Conservation (phyloP, 179 eudicot genomes). For the Spergularia azorica region DNA sequence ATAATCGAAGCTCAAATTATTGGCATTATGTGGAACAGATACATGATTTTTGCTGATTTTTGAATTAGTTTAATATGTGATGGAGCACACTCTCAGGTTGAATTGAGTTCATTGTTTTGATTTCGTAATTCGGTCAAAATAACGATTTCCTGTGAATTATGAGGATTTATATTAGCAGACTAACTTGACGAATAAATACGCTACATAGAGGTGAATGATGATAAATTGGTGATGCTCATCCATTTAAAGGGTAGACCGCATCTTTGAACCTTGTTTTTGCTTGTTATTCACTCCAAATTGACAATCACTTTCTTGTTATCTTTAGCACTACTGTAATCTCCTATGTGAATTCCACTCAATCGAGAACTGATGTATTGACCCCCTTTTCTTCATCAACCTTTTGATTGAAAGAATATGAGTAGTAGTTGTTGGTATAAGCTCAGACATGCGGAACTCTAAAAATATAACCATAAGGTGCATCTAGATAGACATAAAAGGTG, state of each 20-base stretch:
- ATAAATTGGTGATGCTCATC: not conserved
- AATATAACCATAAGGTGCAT: no score
- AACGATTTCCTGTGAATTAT: no score
- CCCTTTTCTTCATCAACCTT: no score
- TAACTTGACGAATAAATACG: not conserved
- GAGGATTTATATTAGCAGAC: no score
- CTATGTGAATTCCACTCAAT: not conserved
- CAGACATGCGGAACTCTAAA: no score
- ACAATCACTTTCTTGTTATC: not conserved
- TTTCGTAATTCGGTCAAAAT: no score
- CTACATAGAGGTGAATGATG: not conserved
- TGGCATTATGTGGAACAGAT: not conserved
- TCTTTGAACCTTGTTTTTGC: conserved; percentile 30
- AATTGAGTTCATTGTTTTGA: not conserved
- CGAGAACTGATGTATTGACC: no score
- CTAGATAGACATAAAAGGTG: no score
- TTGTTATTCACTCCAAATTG: conserved; percentile 20
- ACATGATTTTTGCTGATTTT: not conserved
- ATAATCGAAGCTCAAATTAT: conserved; percentile 9
- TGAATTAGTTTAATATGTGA: not conserved
- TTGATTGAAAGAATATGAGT: no score
- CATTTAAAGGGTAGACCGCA: not conserved
- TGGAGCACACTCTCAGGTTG: not conserved
- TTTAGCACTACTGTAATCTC: not conserved
- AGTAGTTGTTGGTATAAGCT: no score